phyloP scores from a whole-genome alignment of 208 protist species.

The Lotmaria passim region DNA sequence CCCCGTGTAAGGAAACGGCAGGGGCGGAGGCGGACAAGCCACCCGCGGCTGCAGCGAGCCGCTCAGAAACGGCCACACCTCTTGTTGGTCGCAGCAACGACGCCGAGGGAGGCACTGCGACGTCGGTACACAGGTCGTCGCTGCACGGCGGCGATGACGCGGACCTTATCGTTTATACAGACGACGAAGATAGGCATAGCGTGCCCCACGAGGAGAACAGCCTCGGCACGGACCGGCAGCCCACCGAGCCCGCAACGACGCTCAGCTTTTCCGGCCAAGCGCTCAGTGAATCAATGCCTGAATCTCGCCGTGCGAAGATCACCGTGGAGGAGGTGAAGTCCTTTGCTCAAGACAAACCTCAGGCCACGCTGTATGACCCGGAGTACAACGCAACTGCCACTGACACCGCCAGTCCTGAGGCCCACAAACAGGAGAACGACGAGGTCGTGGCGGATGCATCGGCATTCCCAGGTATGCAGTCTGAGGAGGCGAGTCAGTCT shows the following conservation, averaged over 20 bases:
- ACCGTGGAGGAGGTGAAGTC: background rate
- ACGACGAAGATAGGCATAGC: background rate
- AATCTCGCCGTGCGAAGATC: background rate
- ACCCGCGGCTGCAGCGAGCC: background rate
- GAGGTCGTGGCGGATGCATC: background rate
- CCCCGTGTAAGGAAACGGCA: background rate
- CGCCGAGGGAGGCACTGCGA: background rate
- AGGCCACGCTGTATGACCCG: conserved; percentile 12
- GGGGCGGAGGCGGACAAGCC: background rate
- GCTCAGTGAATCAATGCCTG: background rate
- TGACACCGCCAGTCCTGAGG: background rate
- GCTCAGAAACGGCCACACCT: background rate
- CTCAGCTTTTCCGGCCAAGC: background rate
- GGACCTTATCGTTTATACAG: conserved; percentile 6
- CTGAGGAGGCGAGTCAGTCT: background rate
- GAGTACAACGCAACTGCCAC: background rate
- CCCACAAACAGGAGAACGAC: background rate
- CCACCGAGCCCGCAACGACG: conserved; percentile 12
- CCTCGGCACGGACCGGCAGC: conserved; percentile 9
- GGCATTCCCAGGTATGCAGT: background rate
- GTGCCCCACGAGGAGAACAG: background rate
- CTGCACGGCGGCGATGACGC: conserved; percentile 7
- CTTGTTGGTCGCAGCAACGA: background rate
- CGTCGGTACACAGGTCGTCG: conserved; percentile 9
- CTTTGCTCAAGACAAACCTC: background rate